Conservation (phyloP, 1,139 yeast species). For the Suhomyces chickasaworum region DNA sequence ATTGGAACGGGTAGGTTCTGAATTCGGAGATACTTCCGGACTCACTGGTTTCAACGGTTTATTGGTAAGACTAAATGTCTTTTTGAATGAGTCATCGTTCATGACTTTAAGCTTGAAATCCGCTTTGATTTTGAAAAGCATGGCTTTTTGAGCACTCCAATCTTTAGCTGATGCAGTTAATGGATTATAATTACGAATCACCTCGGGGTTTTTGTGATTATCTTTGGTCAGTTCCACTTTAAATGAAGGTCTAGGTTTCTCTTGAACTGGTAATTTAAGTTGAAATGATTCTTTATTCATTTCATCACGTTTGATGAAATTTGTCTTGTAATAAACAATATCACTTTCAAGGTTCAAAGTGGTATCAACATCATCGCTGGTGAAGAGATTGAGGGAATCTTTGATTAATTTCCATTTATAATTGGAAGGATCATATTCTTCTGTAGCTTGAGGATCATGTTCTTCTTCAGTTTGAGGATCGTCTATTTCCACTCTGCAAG, state of each 20-base stretch:
- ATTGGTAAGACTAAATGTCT: constrained; percentile 31
- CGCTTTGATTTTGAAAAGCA: constrained; percentile 22
- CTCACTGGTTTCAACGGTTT: constrained; percentile 42
- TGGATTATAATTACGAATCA: constrained; percentile 24
- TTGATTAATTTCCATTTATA: constrained; percentile 37
- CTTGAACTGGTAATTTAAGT: constrained; percentile 15
- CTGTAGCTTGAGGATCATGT: too few species aligned
- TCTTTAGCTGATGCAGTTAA: constrained; percentile 43
- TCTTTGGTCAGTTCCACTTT: constrained; percentile 19
- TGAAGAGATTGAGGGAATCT: constrained; percentile 39
- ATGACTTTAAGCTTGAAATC: constrained; percentile 39
- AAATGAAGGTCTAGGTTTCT: constrained; percentile 35
- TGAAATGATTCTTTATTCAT: constrained; percentile 18
- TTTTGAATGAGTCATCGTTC: constrained; percentile 44
- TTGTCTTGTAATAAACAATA: constrained; percentile 49
- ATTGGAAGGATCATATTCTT: constrained; percentile 21
- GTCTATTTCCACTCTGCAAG: constrained; percentile 24
- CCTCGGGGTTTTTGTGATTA: constrained; percentile 1
- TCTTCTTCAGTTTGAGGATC: constrained; percentile 14
- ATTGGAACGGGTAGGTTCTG: constrained; percentile 47
- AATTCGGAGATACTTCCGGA: constrained; percentile 49
- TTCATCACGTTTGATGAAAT: constrained; percentile 45
- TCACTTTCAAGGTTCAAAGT: constrained; percentile 45
- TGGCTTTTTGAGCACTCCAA: constrained; percentile 40
- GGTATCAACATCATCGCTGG: constrained; percentile 32